A percentile compares a stretch with the other conserved stretches of the same genome.
phyloP scores from a whole-genome alignment of 805 yeast genomes.

The Kodamaea kakaduensis region DNA sequence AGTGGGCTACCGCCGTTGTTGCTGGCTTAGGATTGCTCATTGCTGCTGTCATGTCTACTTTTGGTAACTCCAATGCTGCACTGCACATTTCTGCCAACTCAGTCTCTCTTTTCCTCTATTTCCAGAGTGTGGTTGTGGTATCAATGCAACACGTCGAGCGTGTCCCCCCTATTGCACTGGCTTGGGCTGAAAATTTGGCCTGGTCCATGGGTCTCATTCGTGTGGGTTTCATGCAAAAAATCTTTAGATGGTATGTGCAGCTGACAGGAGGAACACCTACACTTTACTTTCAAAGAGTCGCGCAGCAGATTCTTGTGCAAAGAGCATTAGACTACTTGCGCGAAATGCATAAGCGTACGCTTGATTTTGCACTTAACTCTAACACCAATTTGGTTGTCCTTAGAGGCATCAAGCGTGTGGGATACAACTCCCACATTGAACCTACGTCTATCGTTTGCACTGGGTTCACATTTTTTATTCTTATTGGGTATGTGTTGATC shows the following conservation, averaged over 20 bases:
- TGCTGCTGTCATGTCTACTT: constrained; percentile 77
- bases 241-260: constrained; percentile 80
- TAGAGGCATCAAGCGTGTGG: constrained; percentile 85
- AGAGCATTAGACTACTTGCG: constrained; percentile 43
- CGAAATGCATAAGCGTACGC: constrained; percentile 26
- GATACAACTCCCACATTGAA: constrained; percentile 73
- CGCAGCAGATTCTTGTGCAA: constrained; percentile 72
- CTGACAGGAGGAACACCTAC: constrained; percentile 87
- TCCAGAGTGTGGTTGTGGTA: constrained; percentile 82
- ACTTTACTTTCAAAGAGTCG: constrained; percentile 55
- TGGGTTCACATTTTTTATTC: constrained; percentile 79
- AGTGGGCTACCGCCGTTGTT: constrained; percentile 91
- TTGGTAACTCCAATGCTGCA: constrained; percentile 87
- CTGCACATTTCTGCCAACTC: constrained; percentile 86
- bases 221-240: constrained; percentile 75
- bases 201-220: constrained; percentile 94
- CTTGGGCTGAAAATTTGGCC: constrained; percentile 88
- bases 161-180: constrained; percentile 87
- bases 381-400: constrained; percentile 56
- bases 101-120: constrained; percentile 76
- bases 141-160: constrained; percentile 81
- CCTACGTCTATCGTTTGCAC: constrained; percentile 79
- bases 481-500: constrained; percentile 70
- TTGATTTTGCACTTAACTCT: constrained; percentile 43
- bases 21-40: constrained; percentile 83